phyloP scores from a whole-genome alignment of 2,329 filamentous ascomycete species.

The Alternaria ventricosa region DNA sequence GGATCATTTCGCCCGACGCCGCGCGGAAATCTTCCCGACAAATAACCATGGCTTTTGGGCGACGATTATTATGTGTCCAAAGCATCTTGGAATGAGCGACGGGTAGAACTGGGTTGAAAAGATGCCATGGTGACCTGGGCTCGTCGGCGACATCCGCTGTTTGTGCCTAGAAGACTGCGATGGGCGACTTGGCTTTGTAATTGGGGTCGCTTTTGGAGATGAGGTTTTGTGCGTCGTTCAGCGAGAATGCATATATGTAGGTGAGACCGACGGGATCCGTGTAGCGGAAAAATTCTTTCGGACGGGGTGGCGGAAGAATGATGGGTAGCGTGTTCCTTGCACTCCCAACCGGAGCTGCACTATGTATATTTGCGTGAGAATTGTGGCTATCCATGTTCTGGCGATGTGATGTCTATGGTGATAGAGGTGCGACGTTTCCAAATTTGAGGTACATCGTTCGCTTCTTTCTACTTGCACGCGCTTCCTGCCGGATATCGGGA shows the following conservation, averaged over 20 bases:
- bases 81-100: neutral
- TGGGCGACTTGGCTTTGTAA: neutral
- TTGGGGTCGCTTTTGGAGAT: neutral
- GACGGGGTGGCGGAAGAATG: neutral
- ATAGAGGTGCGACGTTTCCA: neutral
- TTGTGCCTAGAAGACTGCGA: neutral
- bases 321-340: neutral
- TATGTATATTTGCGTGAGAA: neutral
- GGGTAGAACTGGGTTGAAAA: neutral
- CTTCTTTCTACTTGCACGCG: neutral
- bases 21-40: neutral
- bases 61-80: neutral
- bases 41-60: neutral
- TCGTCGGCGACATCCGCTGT: neutral
- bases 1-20: neutral
- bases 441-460: neutral
- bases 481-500: neutral
- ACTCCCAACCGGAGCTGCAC: neutral
- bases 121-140: neutral
- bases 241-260: slow-evolving; percentile 23
- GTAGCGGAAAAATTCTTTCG: slow-evolving; percentile 12
- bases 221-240: neutral
- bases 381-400: neutral
- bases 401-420: neutral
- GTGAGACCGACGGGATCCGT: slow-evolving; percentile 14